A percentile compares a stretch with the other conserved stretches of the same genome.
Conservation (phyloP, 164 flowering plant genomes). For the Piper betle region DNA sequence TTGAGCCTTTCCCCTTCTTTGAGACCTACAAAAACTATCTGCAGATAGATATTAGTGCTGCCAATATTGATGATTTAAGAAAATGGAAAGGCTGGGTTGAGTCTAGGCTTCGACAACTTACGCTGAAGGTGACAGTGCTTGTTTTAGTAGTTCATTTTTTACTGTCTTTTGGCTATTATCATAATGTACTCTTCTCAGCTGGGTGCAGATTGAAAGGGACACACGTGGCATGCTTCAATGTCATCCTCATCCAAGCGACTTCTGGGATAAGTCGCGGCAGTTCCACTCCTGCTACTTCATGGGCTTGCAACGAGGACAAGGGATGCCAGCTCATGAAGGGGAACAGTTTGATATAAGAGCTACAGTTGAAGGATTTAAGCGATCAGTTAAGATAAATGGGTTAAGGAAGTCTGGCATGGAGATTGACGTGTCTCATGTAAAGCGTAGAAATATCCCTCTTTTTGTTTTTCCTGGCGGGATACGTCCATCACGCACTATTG, state of each 20-base stretch:
- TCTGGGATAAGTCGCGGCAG: constrained; percentile 38
- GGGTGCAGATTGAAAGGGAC: constrained; percentile 63
- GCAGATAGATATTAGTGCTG: constrained; percentile 67
- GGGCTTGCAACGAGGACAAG: constrained; percentile 81
- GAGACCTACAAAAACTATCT: constrained; percentile 81
- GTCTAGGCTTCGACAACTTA: constrained; percentile 78
- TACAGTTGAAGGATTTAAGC: constrained; percentile 80
- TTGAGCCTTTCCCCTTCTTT: constrained; percentile 72
- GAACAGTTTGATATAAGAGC: constrained; percentile 69
- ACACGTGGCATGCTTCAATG: constrained; percentile 68
- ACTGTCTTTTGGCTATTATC: background rate
- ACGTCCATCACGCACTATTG: constrained; percentile 45
- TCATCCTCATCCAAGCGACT: constrained; percentile 72
- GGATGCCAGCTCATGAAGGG: constrained; percentile 41
- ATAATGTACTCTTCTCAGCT: constrained; percentile 1
- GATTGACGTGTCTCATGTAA: constrained; percentile 58
- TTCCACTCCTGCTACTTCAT: constrained; percentile 62
- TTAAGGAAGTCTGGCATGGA: constrained; percentile 69
- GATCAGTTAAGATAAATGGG: constrained; percentile 37
- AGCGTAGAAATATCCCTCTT: constrained; percentile 43
- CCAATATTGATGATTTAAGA: constrained; percentile 54
- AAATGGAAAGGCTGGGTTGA: constrained; percentile 97
- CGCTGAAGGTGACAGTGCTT: constrained; percentile 40
- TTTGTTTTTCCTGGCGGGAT: constrained; percentile 81
- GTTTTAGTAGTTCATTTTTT: background rate